phyloP scores from a whole-genome alignment of 1,139 yeast species.

The Wickerhamomyces sp. region DNA sequence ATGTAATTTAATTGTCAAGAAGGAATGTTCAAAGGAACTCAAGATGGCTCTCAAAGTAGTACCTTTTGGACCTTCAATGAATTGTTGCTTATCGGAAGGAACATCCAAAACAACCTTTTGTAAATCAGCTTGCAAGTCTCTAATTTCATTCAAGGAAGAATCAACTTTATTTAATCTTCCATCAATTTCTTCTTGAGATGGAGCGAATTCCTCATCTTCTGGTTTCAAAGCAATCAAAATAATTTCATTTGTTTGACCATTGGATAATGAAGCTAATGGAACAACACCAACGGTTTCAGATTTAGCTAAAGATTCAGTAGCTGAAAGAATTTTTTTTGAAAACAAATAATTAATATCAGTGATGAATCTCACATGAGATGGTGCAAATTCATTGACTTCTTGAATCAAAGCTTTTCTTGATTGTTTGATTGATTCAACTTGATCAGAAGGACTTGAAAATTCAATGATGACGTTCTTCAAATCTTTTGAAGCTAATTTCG shows the following conservation, averaged over 20 bases:
- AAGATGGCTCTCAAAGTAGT: constrained; percentile 52
- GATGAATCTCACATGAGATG: constrained; percentile 54
- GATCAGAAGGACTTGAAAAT: constrained; percentile 37
- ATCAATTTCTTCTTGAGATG: constrained; percentile 42
- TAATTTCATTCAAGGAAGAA: constrained; percentile 47
- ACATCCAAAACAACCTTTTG: constrained; percentile 47
- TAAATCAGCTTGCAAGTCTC: constrained; percentile 54
- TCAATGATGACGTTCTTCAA: constrained; percentile 33
- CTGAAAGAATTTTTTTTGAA: constrained; percentile 39
- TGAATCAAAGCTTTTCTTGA: constrained; percentile 69
- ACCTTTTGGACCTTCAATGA: constrained; percentile 52
- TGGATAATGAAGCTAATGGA: constrained; percentile 39
- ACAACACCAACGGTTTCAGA: constrained; percentile 51
- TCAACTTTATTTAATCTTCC: constrained; percentile 45
- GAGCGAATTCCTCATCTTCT: constrained; percentile 48
- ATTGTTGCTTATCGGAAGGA: constrained; percentile 52
- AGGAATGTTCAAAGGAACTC: constrained; percentile 29
- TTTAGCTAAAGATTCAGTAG: constrained; percentile 41
- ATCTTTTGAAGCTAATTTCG: constrained; percentile 31
- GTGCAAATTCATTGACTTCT: constrained; percentile 68
- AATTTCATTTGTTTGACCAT: constrained; percentile 32
- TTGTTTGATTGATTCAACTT: constrained; percentile 38
- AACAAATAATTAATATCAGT: constrained; percentile 70
- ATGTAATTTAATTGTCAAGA: constrained; percentile 26
- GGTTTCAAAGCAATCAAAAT: constrained; percentile 44